phyloP scores from a whole-genome alignment of 202 grass and related monocot species.

The Elaeis oleifera region DNA sequence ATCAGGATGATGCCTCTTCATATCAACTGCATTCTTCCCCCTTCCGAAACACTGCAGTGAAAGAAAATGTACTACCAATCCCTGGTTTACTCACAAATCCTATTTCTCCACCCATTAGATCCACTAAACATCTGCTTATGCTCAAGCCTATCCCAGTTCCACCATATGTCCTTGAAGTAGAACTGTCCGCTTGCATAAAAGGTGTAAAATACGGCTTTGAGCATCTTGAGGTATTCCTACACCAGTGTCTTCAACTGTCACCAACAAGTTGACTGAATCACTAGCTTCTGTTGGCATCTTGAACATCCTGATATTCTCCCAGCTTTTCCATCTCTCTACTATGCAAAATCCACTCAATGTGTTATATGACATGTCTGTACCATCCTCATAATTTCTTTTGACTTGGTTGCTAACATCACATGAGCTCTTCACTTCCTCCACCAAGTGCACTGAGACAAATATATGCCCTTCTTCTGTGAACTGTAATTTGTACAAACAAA shows the following conservation, averaged over 20 bases:
- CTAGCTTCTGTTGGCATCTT: neutral
- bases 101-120: constrained; percentile 9
- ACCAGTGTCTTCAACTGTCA: constrained; percentile 19
- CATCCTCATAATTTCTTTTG: too few relatives aligned
- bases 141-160: constrained; percentile 24
- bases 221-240: constrained; percentile 13
- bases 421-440: neutral
- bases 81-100: constrained; percentile 5
- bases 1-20: neutral
- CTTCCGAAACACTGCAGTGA: constrained; percentile 5
- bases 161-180: constrained; percentile 21
- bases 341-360: constrained; percentile 8
- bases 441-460: constrained; percentile 2
- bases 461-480: constrained; percentile 13
- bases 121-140: constrained; percentile 12
- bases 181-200: constrained; percentile 21
- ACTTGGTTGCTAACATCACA: neutral
- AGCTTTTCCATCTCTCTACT: neutral
- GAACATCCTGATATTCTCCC: constrained; percentile 8
- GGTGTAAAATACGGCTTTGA: constrained; percentile 13
- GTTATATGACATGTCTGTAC: neutral
- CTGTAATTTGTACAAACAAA: neutral
- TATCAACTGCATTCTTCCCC: neutral
- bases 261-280: constrained; percentile 8
- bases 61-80: constrained; percentile 12